Evolutionary conservation across 495 filamentous ascomycete genomes (phyloP), one percentile per base, ranked within the genome.

Genomic region (Tuber calosporum): DNA sequence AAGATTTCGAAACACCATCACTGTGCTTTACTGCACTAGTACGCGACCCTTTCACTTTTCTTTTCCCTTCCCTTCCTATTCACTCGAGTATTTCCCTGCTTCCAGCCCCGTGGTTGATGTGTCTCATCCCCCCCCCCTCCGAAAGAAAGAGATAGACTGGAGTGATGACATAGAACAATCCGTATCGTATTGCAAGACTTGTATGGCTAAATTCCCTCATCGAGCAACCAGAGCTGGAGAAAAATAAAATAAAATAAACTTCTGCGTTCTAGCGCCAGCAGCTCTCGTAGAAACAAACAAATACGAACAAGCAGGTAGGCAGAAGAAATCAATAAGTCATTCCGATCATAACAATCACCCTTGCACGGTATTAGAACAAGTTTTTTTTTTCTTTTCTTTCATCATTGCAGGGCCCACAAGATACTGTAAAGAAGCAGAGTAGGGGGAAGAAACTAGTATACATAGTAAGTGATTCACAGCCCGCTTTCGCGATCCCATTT

Each of bases 401-500:
- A 19, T n/a, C 26, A 30, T 62, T 13, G 53, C 26, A 62, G 15
- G 15, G 30, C 7, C 53, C 53, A 26, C 53, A 34, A 34, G 53
- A 34, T 62, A 62, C 53, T 34, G 53, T 34, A 62, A 62, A 34
- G 30, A 62, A 62, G 11, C 53, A 62, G 2, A 26, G 26, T 62
- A 62, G 26, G 17, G 34, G 13, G 74, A 73, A 77, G 76, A 78
- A 78, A 78, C 74, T 78, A 78, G 76, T 78, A 77, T 78, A 78
- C 76, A 78, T 36, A 69, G 48, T 67, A 68, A 78, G 71, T 45
- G 69, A 69, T 62, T 69, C 76, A 67, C 75, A 73, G 68, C 69
- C 71, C 74, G 70, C 73, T 75, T 71, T 73, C 72, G 77, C 53
- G 75, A 77, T 76, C 72, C 66, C 68, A 75, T 73, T 77, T 77